A percentile compares a stretch with the other conserved stretches of the same genome.
phyloP scores from a whole-genome alignment of 768 basidiomycete species.

The Boletales sp. region DNA sequence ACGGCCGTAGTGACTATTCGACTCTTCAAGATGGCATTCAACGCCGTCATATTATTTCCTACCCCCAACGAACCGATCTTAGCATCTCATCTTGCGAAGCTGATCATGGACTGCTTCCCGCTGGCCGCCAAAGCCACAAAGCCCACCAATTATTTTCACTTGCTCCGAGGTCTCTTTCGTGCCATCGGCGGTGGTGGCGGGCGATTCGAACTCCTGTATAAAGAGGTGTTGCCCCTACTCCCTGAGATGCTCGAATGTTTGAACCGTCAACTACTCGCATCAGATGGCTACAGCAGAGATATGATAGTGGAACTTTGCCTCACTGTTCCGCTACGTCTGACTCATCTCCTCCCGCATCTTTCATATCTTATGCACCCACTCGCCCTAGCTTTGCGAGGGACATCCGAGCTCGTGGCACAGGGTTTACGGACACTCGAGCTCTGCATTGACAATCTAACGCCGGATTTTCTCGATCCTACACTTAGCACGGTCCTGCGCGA shows the following conservation, averaged over 20 bases:
- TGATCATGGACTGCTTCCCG: conserved; percentile 96
- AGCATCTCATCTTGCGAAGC: conserved; percentile 86
- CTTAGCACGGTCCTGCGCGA: conserved; percentile 89
- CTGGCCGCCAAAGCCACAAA: conserved; percentile 88
- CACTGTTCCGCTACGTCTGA: conserved; percentile 92
- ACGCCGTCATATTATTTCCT: conserved; percentile 74
- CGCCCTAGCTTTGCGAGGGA: conserved; percentile 84
- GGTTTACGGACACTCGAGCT: conserved; percentile 94
- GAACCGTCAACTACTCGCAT: conserved; percentile 83
- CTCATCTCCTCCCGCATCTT: conserved; percentile 92
- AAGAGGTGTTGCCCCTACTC: conserved; percentile 91
- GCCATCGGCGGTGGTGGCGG: conserved; percentile 91
- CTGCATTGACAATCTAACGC: conserved; percentile 98
- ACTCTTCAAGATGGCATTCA: conserved; percentile 94
- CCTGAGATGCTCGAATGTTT: conserved; percentile 97
- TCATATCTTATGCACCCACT: conserved; percentile 96
- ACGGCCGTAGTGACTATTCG: conserved; percentile 83
- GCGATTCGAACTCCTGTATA: conserved; percentile 90
- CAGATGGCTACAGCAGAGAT: conserved; percentile 79
- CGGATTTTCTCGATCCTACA: conserved; percentile 96
- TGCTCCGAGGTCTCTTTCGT: conserved; percentile 89
- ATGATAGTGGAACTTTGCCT: conserved; percentile 96
- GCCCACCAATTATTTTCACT: conserved; percentile 88
- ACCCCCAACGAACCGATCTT: conserved; percentile 83
- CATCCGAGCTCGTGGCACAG: conserved; percentile 88